These are phyloP conservation scores for Chalciporus sp. DNA, from an alignment of 1,284 basidiomycete genomes.

Conservation along the genomic window DNA sequence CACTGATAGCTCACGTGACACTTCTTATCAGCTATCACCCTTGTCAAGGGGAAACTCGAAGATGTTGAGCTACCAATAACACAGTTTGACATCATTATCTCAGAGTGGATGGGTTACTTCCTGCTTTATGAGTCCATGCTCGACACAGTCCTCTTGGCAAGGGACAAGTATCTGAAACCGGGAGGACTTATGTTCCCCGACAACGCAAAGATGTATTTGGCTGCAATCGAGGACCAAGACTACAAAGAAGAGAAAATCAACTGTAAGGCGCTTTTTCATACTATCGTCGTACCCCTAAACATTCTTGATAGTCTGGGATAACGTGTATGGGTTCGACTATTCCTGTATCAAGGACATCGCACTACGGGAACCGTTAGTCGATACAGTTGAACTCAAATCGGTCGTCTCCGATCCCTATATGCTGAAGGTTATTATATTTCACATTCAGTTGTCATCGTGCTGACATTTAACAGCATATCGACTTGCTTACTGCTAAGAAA, in stretches of 20 bases:
- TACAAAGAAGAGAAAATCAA: conserved; percentile 99
- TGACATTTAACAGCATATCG: conserved; percentile 65
- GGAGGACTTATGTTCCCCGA: conserved; percentile 97
- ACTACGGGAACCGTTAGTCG: conserved; percentile 93
- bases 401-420: conserved; percentile 90
- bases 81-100: conserved; percentile 98
- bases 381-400: conserved; percentile 93
- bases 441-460: conserved; percentile 1
- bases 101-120: conserved; percentile 99
- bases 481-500: conserved; percentile 91
- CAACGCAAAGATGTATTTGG: conserved; percentile 90
- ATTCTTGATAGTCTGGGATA: conserved; percentile 86
- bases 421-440: conserved; percentile 63
- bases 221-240: conserved; percentile 98
- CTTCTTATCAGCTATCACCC: conserved; percentile 74
- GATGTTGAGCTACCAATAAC: conserved; percentile 84
- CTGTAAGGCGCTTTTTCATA: conserved; percentile 50
- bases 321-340: conserved; percentile 99
- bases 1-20: conserved; percentile 9
- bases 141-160: conserved; percentile 94
- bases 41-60: conserved; percentile 98
- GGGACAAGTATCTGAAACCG: conserved; percentile 95
- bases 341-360: conserved; percentile 99
- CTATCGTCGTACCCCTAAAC: conserved; percentile 4
- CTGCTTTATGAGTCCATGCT: conserved; percentile 99